phyloP scores from a whole-genome alignment of 2,329 filamentous ascomycete genomes.

The Graphium sp. region DNA sequence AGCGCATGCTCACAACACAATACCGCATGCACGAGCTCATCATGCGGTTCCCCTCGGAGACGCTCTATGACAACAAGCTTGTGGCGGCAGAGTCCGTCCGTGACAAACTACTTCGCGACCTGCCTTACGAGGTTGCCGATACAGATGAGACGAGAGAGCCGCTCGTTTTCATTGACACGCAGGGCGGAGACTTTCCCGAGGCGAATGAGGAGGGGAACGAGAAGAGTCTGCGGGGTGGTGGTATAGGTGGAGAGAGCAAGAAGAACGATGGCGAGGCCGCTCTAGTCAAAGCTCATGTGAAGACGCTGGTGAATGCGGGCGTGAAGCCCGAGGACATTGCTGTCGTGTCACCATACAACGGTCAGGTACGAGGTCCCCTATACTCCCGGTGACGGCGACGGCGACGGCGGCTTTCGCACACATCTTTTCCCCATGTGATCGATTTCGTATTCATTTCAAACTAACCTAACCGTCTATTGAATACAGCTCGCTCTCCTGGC shows the following conservation, averaged over 20 bases:
- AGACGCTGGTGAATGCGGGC: slow-evolving; percentile 59
- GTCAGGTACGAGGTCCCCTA: slow-evolving; percentile 41
- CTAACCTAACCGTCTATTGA: slow-evolving; percentile 6
- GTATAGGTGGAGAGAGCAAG: slow-evolving; percentile 48
- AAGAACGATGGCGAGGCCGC: slow-evolving; percentile 83
- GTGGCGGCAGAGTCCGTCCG: slow-evolving; percentile 69
- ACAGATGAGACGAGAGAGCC: slow-evolving; percentile 80
- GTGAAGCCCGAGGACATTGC: slow-evolving; percentile 75
- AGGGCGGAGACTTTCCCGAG: slow-evolving; percentile 84
- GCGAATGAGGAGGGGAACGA: slow-evolving; percentile 57
- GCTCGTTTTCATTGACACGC: slow-evolving; percentile 87
- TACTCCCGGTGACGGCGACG: background rate
- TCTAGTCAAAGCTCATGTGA: slow-evolving; percentile 64
- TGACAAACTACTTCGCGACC: slow-evolving; percentile 49
- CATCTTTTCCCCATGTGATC: background rate
- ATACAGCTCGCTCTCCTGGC: slow-evolving; percentile 58
- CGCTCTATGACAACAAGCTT: slow-evolving; percentile 71
- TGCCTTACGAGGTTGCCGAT: slow-evolving; percentile 62
- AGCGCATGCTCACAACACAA: slow-evolving; percentile 89
- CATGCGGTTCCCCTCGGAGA: slow-evolving; percentile 83
- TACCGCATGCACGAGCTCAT: slow-evolving; percentile 97
- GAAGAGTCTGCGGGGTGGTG: slow-evolving; percentile 22
- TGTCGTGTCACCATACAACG: slow-evolving; percentile 92
- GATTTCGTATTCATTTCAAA: slow-evolving; percentile 8
- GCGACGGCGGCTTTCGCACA: too few species aligned